Evolutionary conservation across 2,329 filamentous ascomycete genomes (phyloP), one percentile per base, ranked within the genome.

Genomic region (Aspergillus tamarii): DNA sequence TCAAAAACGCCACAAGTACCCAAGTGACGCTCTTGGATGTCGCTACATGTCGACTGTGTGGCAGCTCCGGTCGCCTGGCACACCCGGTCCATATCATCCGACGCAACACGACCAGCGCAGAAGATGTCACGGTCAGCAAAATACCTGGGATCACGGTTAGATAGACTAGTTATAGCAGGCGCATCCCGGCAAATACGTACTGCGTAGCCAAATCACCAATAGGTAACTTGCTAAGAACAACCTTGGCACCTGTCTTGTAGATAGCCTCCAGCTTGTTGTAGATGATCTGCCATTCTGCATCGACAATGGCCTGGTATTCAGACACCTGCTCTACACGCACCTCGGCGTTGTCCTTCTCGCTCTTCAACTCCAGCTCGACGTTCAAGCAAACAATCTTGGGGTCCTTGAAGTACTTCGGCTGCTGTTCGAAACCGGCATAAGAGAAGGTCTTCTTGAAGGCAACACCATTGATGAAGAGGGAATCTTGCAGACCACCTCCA

Each of bases 361-460:
- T 94, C 88, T 99, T 99, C 72, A 99, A 85, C 83, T 99, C 95
- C 66, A 99, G 86, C 82, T 99, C 95, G 72, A 99, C 95, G 78
- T 98, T 99, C 72, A 99, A 83, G 81, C 94, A 98, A 66, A 97
- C 92, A 71, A 99, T 96, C 85, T 96, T 96, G 66, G 95, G 95
- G 81, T 97, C 88, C 77, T 87, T 89, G 85, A 99, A 98, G 9
- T 88, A 89, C 83, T 99, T 99, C 70, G 95, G 95, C 83, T 99
- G 95, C 83, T 99, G 95, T 83, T 99, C 95, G 82, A 99, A 99
- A 76, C 95, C 95, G 72, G 95, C 95, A 77, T 99, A 99, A 58
- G 94, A 94, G 81, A 99, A 99, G 6, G 95, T 99, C 88, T 99
- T 99, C 85, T 98, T 98, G 86, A 99, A 99, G 41, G 95, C 94